Evolutionary conservation across 2,329 filamentous ascomycete species (phyloP).

Genomic region (Fusarium sp.): DNA sequence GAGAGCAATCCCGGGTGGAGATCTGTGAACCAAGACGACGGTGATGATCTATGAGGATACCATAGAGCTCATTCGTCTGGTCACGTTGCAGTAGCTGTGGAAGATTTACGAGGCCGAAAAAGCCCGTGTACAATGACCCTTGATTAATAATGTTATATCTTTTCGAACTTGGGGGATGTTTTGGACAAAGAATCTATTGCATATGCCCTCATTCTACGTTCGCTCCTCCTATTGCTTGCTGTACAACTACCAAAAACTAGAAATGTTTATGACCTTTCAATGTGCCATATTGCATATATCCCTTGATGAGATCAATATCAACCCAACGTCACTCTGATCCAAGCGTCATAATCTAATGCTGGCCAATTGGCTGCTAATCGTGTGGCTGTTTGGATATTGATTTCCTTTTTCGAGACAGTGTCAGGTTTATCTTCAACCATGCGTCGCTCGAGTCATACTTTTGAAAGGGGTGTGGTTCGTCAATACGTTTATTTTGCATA

Average conservation of each 20-base stretch:
- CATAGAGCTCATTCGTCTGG: conserved; percentile 29
- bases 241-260: not conserved
- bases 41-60: conserved; percentile 29
- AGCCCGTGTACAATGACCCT: conserved; percentile 60
- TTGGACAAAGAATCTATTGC: conserved; percentile 47
- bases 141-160: conserved; percentile 59
- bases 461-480: no score
- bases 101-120: conserved; percentile 50
- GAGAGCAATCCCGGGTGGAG: conserved; percentile 28
- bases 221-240: not conserved
- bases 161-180: conserved; percentile 47
- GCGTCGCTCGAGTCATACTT: no score
- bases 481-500: not conserved
- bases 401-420: not conserved
- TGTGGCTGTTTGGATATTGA: not conserved
- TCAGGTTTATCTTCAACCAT: not conserved
- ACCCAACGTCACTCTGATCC: not conserved
- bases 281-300: not conserved
- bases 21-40: conserved; percentile 16
- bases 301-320: not conserved
- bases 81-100: conserved; percentile 29
- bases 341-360: not conserved
- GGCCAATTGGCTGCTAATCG: no score
- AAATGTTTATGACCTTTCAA: not conserved
- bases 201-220: conserved; percentile 38